Base-by-base conservation (phyloP, 805 yeast genomes). In the Myxozyma kluyveri region DNA sequence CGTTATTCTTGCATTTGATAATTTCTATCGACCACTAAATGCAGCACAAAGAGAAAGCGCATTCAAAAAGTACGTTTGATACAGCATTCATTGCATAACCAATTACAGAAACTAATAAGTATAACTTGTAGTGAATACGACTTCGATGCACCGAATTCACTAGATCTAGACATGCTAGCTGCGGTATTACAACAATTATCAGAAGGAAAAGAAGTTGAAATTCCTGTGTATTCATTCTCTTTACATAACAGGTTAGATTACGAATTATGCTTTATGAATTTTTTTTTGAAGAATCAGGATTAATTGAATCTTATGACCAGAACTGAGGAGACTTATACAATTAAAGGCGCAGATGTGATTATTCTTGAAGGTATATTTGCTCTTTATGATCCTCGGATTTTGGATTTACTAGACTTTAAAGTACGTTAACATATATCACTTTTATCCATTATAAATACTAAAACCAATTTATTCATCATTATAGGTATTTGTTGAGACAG, bases 321-420 rank as follows among this genome's bases (percentile, higher is more conserved):
- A 6, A 81, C 91, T 1, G 79, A 75, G 37, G 81, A 84, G 63
- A 75, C 75, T n/a, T 73, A 83, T 44, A 82, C 90, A 2, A 81
- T 93, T 18, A 90, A 89, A 64, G 98, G 97, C 1, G 96, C 97
- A 14, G 89, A 89, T 66, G 95, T 93, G 19, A 86, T 93, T 47
- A 84, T 93, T 4, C 72, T 93, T 35, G 99, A 93, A 68, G 99
- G 99, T 1, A 82, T 93, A 2, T 88, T 86, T 65, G 88, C 96
- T 0, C 69, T 93, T 40, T 81, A 83, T 56, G 88, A 85, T 65
- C 75, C 76, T 42, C 76, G 89, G 38, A 69, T 93, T 17, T 69
- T 84, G 48, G 84, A 79, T 10, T 64, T 89, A 63, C 85, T 90
- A 84, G 95, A 91, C 63, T 74, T 88, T 53, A 91, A 86, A 68